These are phyloP conservation scores for Warburgia ugandensis DNA, from an alignment of 164 flowering plant species.

Conservation along the genomic window DNA sequence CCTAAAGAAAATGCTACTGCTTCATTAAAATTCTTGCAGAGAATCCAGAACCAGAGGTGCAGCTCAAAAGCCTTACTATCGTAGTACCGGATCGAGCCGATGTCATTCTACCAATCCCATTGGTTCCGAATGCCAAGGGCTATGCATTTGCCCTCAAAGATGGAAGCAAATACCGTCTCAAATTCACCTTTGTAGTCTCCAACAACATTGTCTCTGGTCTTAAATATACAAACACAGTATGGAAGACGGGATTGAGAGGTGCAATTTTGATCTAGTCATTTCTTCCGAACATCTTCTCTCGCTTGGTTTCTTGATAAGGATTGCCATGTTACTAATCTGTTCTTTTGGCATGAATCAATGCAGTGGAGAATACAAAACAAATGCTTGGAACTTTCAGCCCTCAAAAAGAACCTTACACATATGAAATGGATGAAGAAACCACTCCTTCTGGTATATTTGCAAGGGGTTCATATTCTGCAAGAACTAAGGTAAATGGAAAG, in stretches of 20 bases:
- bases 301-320: background rate
- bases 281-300: background rate
- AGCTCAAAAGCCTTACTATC: conserved; percentile 39
- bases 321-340: background rate
- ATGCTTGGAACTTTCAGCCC: conserved; percentile 63
- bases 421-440: conserved; percentile 38
- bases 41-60: conserved; percentile 36
- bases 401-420: conserved; percentile 39
- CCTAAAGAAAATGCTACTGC: background rate
- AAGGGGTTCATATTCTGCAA: conserved; percentile 44
- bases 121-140: conserved; percentile 23
- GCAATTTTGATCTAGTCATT: too few relatives aligned
- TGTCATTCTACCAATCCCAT: conserved; percentile 34
- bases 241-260: conserved; percentile 54
- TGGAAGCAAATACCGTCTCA: conserved; percentile 38
- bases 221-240: conserved; percentile 42
- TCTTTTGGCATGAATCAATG: conserved; percentile 1
- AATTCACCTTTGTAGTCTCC: conserved; percentile 37
- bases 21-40: conserved; percentile 18
- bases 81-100: conserved; percentile 27
- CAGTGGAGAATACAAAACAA: conserved; percentile 39
- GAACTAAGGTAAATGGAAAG: conserved; percentile 32
- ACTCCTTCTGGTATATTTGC: conserved; percentile 48
- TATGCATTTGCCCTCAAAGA: conserved; percentile 39
- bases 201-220: conserved; percentile 50